These are phyloP conservation scores for Tanacetum coccineum DNA, from an alignment of 129 eudicot species.

Conservation along the genomic window DNA sequence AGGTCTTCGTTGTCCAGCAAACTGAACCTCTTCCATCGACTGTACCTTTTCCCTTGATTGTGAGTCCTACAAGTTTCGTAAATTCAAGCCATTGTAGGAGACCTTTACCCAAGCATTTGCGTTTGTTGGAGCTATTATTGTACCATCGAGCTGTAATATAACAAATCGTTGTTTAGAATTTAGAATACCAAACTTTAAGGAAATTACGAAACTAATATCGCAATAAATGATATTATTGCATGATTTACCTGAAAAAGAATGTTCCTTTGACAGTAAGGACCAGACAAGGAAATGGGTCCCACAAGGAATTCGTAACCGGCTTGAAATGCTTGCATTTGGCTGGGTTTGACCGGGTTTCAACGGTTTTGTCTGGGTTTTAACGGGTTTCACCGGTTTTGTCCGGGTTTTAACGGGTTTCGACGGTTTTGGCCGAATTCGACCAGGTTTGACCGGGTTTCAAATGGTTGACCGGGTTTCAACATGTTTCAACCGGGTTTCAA, in stretches of 20 bases:
- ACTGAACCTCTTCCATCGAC: conserved; percentile 88
- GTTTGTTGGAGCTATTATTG: conserved; percentile 74
- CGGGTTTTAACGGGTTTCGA: too few species aligned
- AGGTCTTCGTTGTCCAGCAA: conserved; percentile 81
- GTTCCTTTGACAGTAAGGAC: conserved; percentile 71
- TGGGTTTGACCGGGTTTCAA: too few species aligned
- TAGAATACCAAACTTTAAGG: not conserved
- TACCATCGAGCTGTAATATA: conserved; percentile 78
- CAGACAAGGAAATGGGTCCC: conserved; percentile 86
- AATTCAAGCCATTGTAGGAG: conserved; percentile 85
- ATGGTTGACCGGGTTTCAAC: too few species aligned
- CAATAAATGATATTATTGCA: conserved; percentile 8
- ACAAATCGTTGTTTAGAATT: not conserved
- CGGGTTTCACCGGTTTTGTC: too few species aligned
- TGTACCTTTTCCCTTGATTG: conserved; percentile 69
- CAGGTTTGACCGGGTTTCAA: too few species aligned
- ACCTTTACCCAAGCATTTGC: conserved; percentile 68
- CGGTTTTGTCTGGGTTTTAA: too few species aligned
- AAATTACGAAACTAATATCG: not conserved
- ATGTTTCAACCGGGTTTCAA: too few species aligned
- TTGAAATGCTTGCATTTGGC: conserved; percentile 71
- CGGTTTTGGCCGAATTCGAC: too few species aligned
- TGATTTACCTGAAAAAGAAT: conserved; percentile 73
- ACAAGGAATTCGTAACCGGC: conserved; percentile 71
- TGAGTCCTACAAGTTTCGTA: conserved; percentile 79